Base-by-base conservation (phyloP, 805 yeast species). In the Ogataea corticis region DNA sequence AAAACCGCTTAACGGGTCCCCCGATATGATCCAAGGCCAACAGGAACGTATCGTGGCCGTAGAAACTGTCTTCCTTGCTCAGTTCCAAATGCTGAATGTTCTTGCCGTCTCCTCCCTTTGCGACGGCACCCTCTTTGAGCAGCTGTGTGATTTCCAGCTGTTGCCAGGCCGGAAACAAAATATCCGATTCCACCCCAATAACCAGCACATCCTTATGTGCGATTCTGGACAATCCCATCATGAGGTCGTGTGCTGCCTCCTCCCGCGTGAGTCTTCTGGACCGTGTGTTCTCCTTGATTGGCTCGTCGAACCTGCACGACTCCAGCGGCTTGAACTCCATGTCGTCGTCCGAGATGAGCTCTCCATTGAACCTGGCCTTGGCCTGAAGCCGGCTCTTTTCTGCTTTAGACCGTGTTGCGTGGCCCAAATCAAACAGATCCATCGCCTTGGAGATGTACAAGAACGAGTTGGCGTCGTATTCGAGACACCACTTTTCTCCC, bases 81-180 rank as follows among this genome's bases (percentile, higher is more conserved):
- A 91, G 72, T 62, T 91, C 97, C 44, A 81, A 73, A 61, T 89
- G 88, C 46, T 70, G 68, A 38, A 85, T 73, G 34, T 71, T 71
- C 11, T 49, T 33, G 36, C 64, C 66, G 31, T 60, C 66, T 36
- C 76, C 74, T 12, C 67, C 68, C 38, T 63, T 63, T 14, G 56
- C 57, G 4, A 41, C 41, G 13, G 61, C 51, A 3, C 67, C 69
- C 34, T 68, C 62, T 41, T 62, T 67, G 38, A 91, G 71, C 30
- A 81, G 78, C 13, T 79, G 77, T 23, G 80, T 82, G 45, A 88
- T 82, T 61, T 91, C 97, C 45, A 82, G 68, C 66, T 91, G 97
- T 69, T 91, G 97, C 96, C 96, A 88, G 30, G 84, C 87, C 1
- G 97, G 97, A 72, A 91, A 91, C 41, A 91, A 72, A 33, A 87